Conservation (phyloP, 768 basidiomycete genomes). For the Cantharellus cinnabarinus region DNA sequence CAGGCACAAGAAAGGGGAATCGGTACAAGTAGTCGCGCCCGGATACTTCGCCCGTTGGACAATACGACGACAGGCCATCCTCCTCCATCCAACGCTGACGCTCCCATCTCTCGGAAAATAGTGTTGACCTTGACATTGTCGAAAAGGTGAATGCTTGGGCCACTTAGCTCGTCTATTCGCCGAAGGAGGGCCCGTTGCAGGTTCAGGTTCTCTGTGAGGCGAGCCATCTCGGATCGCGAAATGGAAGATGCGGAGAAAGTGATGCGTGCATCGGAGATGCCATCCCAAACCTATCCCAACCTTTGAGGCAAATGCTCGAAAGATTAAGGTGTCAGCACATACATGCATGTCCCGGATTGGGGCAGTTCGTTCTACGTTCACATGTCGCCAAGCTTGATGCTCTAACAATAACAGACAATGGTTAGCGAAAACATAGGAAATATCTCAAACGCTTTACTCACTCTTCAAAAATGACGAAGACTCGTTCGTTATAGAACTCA, state of each 20-base stretch:
- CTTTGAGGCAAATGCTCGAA: background rate
- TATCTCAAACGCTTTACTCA: conserved; percentile 16
- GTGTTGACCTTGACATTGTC: conserved; percentile 57
- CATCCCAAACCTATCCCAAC: conserved; percentile 67
- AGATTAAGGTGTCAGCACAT: conserved; percentile 9
- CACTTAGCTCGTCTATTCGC: conserved; percentile 30
- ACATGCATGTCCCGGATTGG: conserved; percentile 78
- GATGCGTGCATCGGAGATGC: conserved; percentile 61
- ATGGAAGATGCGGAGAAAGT: conserved; percentile 33
- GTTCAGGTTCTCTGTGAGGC: conserved; percentile 81
- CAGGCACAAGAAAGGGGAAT: background rate
- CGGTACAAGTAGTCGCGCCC: conserved; percentile 57
- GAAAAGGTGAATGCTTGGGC: conserved; percentile 31
- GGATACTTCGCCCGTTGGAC: conserved; percentile 40
- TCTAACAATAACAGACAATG: conserved; percentile 15
- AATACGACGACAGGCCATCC: conserved; percentile 69
- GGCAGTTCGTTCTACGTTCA: conserved; percentile 46
- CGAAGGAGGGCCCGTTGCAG: conserved; percentile 68
- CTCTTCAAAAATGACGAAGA: conserved; percentile 49
- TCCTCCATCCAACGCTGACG: conserved; percentile 27
- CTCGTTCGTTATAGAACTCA: conserved; percentile 64
- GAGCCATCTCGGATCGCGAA: conserved; percentile 36
- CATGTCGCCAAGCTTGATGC: conserved; percentile 73
- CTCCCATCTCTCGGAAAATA: conserved; percentile 24
- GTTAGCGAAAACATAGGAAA: background rate